Evolutionary conservation across 805 yeast species (phyloP).

Genomic region (Millerago galiae): DNA sequence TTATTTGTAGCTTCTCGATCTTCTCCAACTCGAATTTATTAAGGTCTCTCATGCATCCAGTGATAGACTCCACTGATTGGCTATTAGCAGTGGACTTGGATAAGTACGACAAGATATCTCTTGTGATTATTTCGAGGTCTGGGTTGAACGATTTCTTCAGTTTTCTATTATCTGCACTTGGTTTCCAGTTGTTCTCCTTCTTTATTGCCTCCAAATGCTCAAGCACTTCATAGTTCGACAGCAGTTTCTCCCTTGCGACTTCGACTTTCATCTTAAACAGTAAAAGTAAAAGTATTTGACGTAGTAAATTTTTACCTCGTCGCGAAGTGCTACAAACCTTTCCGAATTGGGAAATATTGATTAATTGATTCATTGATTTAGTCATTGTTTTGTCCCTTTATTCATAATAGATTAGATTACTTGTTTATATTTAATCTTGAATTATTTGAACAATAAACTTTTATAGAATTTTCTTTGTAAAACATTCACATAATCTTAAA

Average conservation of each 20-base stretch:
- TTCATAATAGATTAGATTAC: too few relatives aligned
- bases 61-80: conserved; percentile 24
- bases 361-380: too few relatives aligned
- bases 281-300: too few relatives aligned
- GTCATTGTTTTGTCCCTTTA: too few relatives aligned
- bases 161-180: conserved; percentile 8
- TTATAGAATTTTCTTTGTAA: too few relatives aligned
- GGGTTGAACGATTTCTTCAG: conserved; percentile 27
- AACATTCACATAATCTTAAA: too few relatives aligned
- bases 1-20: conserved; percentile 77
- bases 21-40: conserved; percentile 55
- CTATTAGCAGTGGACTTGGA: conserved; percentile 13
- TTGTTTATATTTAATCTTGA: too few relatives aligned
- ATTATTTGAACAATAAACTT: too few relatives aligned
- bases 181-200: conserved; percentile 28
- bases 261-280: conserved; percentile 32
- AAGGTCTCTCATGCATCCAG: conserved; percentile 24
- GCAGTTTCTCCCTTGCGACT: conserved; percentile 42
- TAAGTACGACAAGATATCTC: conserved; percentile 23
- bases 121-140: conserved; percentile 29
- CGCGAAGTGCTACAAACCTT: background rate
- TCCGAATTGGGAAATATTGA: too few relatives aligned
- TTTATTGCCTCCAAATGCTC: conserved; percentile 42
- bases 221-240: conserved; percentile 52
- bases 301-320: background rate